A percentile compares a stretch with the other conserved stretches of the same genome.
These are phyloP conservation scores for Trichosporon inkin DNA, from an alignment of 1,284 basidiomycete species.

Conservation along the genomic window DNA sequence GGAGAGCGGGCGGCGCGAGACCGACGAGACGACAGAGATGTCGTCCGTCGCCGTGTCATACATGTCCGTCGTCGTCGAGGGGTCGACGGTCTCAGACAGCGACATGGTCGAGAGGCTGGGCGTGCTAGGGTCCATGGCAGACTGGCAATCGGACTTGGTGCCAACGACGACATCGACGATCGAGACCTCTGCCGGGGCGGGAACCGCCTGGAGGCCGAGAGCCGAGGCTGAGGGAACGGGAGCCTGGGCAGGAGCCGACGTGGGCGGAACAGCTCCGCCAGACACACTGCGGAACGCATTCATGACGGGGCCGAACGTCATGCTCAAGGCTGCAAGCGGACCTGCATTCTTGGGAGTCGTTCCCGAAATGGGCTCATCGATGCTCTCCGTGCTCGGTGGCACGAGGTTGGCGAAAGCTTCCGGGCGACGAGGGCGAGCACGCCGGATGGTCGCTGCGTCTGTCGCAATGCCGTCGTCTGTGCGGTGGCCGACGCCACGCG, in stretches of 20 bases:
- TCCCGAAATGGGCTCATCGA: constrained; percentile 13
- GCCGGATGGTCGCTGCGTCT: constrained; percentile 19
- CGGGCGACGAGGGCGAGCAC: constrained; percentile 11
- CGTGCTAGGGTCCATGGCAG: constrained; percentile 19
- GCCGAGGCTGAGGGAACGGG: constrained; percentile 10
- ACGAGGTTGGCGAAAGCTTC: constrained; percentile 14
- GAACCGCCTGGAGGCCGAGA: constrained; percentile 27
- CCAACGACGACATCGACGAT: constrained; percentile 34
- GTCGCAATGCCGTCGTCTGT: constrained; percentile 13
- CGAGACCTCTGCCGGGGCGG: constrained; percentile 35
- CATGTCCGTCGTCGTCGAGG: constrained; percentile 28
- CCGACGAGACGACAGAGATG: constrained; percentile 25
- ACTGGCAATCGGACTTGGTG: constrained; percentile 19
- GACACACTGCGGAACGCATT: constrained; percentile 34
- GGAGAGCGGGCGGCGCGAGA: constrained; percentile 14
- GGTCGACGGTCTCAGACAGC: constrained; percentile 41
- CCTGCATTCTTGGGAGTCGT: constrained; percentile 21
- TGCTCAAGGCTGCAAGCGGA: constrained; percentile 26
- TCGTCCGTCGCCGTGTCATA: constrained; percentile 37
- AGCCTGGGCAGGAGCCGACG: not conserved
- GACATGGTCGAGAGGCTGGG: constrained; percentile 45
- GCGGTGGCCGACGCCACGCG: constrained; percentile 32
- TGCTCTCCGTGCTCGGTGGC: constrained; percentile 19
- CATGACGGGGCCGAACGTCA: constrained; percentile 34
- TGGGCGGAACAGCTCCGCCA: not conserved